These are phyloP conservation scores for Ophiobolus disseminans DNA, from an alignment of 2,329 filamentous ascomycete genomes.

Conservation along the genomic window DNA sequence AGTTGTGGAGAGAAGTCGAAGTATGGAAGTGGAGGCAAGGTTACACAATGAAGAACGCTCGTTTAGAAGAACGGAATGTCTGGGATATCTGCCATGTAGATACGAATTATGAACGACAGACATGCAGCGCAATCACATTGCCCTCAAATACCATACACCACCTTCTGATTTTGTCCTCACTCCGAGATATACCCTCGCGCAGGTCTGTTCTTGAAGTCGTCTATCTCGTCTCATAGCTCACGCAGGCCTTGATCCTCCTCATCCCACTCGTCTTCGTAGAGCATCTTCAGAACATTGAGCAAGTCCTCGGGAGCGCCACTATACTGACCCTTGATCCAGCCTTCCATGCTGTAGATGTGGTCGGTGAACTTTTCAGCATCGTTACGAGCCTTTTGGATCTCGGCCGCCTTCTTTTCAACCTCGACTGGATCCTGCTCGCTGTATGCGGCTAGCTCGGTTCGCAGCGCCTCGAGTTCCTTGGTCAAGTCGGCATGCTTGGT, in stretches of 20 bases:
- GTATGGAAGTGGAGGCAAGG: not conserved
- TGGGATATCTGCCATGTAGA: no score
- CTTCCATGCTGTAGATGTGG: slow-evolving; percentile 56
- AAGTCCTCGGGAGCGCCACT: slow-evolving; percentile 54
- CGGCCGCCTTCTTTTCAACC: slow-evolving; percentile 50
- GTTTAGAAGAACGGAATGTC: no score
- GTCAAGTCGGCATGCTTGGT: slow-evolving; percentile 45
- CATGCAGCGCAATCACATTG: no score
- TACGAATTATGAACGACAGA: no score
- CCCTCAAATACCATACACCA: not conserved
- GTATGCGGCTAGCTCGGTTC: slow-evolving; percentile 53
- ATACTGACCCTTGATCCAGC: slow-evolving; percentile 49
- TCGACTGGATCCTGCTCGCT: slow-evolving; percentile 56
- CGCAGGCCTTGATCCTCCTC: slow-evolving; percentile 60
- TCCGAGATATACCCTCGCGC: not conserved
- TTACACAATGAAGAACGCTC: not conserved
- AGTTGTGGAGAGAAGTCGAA: not conserved
- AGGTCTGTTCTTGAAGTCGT: not conserved
- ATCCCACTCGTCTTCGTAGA: slow-evolving; percentile 63
- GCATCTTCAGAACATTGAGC: slow-evolving; percentile 51
- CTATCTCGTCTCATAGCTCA: slow-evolving; percentile 39
- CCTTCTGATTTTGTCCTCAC: not conserved
- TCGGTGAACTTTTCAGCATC: slow-evolving; percentile 52
- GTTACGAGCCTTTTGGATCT: slow-evolving; percentile 34
- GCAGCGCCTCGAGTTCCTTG: slow-evolving; percentile 48